Conservation (phyloP, 306 rosid genomes). For the Malus asiatica region DNA sequence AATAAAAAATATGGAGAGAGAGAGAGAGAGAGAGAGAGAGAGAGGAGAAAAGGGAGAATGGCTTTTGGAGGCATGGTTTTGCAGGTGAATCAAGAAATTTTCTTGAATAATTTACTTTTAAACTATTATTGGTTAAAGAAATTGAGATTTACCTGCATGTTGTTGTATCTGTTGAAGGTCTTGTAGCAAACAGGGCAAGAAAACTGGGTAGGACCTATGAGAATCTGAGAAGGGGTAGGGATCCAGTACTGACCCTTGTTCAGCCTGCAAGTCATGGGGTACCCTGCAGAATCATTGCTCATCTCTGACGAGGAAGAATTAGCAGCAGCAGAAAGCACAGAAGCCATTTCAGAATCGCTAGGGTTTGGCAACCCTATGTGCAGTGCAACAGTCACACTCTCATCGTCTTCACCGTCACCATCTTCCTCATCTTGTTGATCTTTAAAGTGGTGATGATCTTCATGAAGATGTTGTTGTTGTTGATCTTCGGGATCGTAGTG, state of each 20-base stretch:
- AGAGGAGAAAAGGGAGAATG: background rate
- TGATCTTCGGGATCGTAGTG: background rate
- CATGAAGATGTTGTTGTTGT: background rate
- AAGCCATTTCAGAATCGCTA: constrained; percentile 83
- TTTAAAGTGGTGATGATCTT: background rate
- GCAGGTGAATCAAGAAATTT: background rate
- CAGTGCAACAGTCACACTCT: constrained; percentile 78
- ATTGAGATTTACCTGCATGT: constrained; percentile 69
- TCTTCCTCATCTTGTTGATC: constrained; percentile 18
- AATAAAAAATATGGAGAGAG: background rate
- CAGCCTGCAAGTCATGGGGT: constrained; percentile 32
- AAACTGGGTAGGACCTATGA: constrained; percentile 95
- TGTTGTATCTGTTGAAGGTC: constrained; percentile 97
- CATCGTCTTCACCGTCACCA: constrained; percentile 9
- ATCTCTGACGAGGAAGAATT: constrained; percentile 39
- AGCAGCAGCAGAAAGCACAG: constrained; percentile 44
- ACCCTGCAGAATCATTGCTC: constrained; percentile 36
- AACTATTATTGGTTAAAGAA: background rate
- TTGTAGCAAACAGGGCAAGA: constrained; percentile 98
- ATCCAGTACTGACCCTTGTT: constrained; percentile 98
- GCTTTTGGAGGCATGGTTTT: background rate
- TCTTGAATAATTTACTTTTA: background rate
- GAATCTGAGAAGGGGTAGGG: constrained; percentile 99
- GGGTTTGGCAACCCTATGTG: constrained; percentile 98
- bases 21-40: background rate